A percentile compares a stretch with the other conserved stretches of the same genome.
These are phyloP conservation scores for Lumnitzera littorea DNA, from an alignment of 345 rosid genomes.

Conservation along the genomic window DNA sequence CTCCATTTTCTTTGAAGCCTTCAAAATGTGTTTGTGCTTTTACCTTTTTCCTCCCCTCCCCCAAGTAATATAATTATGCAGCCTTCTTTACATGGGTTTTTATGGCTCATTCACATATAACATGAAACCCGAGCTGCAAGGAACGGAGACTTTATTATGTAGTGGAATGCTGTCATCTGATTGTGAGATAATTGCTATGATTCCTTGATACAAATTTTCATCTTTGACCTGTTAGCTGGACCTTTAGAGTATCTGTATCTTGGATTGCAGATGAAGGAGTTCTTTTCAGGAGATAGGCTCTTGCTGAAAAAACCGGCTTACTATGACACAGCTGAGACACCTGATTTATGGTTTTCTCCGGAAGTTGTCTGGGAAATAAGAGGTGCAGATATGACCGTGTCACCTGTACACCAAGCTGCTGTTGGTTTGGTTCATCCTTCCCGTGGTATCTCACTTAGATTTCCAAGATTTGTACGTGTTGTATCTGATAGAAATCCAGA, in stretches of 20 bases:
- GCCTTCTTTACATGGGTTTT: too few relatives aligned
- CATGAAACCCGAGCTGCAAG: too few relatives aligned
- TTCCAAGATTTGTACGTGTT: conserved; percentile 54
- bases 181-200: too few relatives aligned
- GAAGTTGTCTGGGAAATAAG: conserved; percentile 76
- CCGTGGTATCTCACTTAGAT: conserved; percentile 78
- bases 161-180: too few relatives aligned
- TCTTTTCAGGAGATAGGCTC: conserved; percentile 55
- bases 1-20: too few relatives aligned
- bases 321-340: conserved; percentile 65
- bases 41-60: too few relatives aligned
- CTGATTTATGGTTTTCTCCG: conserved; percentile 76
- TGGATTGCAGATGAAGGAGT: conserved; percentile 67
- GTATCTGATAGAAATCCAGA: conserved; percentile 50
- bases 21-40: too few relatives aligned
- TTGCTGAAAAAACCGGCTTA: conserved; percentile 58
- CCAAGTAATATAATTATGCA: too few relatives aligned
- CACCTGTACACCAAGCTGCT: conserved; percentile 78
- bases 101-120: too few relatives aligned
- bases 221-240: too few relatives aligned
- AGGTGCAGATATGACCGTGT: conserved; percentile 84
- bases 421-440: conserved; percentile 71
- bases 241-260: background rate
- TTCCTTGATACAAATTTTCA: too few relatives aligned
- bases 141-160: too few relatives aligned